A percentile compares a stretch with the other conserved stretches of the same genome.
phyloP scores from a whole-genome alignment of 2,329 filamentous ascomycete species.

The Botrytis porri region DNA sequence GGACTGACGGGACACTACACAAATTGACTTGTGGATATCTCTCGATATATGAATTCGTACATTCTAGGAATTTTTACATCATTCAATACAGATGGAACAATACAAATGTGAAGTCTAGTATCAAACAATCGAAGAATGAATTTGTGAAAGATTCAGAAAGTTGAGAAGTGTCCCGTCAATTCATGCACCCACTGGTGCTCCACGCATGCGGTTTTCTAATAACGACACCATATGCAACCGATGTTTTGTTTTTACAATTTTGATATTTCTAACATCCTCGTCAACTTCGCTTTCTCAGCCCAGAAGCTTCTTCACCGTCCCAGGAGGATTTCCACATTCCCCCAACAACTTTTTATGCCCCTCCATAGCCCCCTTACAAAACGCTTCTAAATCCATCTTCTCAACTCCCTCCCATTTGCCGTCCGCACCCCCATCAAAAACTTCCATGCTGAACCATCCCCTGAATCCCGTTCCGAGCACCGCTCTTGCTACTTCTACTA shows the following conservation, averaged over 20 bases:
- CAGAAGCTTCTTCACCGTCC: neutral
- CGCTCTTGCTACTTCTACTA: conserved; percentile 60
- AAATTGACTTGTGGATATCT: no score
- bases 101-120: no score
- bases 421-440: conserved; percentile 61
- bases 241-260: neutral
- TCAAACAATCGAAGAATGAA: no score
- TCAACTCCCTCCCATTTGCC: conserved; percentile 48
- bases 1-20: no score
- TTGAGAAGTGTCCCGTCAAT: no score
- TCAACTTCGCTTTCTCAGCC: neutral
- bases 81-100: no score
- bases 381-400: conserved; percentile 42
- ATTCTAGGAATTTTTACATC: no score
- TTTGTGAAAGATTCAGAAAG: no score
- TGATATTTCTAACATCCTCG: neutral
- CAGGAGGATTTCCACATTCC: neutral
- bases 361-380: conserved; percentile 50
- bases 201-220: no score
- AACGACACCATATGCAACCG: neutral
- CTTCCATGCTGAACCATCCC: conserved; percentile 64
- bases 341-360: conserved; percentile 37
- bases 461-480: conserved; percentile 66
- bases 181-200: no score
- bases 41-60: no score